Conservation (phyloP, 306 rosid genomes). For the Cicer arietinum region DNA sequence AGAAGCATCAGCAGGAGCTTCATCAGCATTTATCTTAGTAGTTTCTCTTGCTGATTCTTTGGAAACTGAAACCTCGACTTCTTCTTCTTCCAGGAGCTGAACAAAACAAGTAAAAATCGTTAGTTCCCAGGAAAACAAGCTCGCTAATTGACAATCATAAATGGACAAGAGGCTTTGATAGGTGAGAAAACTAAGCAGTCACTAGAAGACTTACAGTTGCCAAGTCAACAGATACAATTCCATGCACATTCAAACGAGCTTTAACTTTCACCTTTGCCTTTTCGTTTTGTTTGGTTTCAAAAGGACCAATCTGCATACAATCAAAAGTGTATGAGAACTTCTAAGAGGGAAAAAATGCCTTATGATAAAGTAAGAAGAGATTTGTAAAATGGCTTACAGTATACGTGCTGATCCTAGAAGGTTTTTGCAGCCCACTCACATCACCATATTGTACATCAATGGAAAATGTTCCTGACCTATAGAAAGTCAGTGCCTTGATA, state of each 20-base stretch:
- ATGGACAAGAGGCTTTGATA: not conserved
- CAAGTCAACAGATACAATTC: slow-evolving; percentile 73
- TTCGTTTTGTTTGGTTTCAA: slow-evolving; percentile 64
- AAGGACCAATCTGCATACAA: slow-evolving; percentile 84
- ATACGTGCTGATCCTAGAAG: slow-evolving; percentile 78
- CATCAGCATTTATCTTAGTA: slow-evolving; percentile 82
- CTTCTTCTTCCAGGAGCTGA: slow-evolving; percentile 89
- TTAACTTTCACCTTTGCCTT: slow-evolving; percentile 76
- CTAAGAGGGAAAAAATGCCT: not conserved
- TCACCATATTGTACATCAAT: slow-evolving; percentile 79
- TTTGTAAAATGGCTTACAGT: slow-evolving; percentile 57
- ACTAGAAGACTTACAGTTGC: slow-evolving; percentile 69
- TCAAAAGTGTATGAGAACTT: not conserved
- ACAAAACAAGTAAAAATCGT: not conserved
- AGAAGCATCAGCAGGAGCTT: slow-evolving; percentile 57
- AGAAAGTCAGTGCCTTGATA: slow-evolving; percentile 74
- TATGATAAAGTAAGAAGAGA: not conserved
- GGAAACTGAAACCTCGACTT: slow-evolving; percentile 72
- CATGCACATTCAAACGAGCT: slow-evolving; percentile 81
- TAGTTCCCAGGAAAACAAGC: no score
- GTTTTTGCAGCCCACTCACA: slow-evolving; percentile 60
- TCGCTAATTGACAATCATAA: not conserved
- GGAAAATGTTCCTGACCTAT: slow-evolving; percentile 70
- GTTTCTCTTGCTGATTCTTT: slow-evolving; percentile 63
- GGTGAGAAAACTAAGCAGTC: not conserved